Conservation (phyloP, 352 stramenopile genomes). For the Pythium scleroteichum region DNA sequence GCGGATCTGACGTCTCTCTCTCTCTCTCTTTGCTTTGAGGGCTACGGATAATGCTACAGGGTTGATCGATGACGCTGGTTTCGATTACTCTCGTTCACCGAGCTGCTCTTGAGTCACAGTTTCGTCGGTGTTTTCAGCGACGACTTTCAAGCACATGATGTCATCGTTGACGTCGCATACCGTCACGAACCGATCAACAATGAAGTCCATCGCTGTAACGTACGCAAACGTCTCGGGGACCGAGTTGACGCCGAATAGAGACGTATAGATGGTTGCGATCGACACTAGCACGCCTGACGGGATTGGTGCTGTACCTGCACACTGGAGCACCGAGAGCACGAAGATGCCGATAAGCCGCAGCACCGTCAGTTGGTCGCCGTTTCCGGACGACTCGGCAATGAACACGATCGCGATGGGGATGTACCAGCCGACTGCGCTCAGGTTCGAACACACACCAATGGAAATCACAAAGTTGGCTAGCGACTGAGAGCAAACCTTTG, state of each 20-base stretch:
- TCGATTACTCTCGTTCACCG: slow-evolving; percentile 32
- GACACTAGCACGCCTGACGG: slow-evolving; percentile 52
- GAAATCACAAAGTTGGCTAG: slow-evolving; percentile 78
- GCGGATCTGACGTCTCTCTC: slow-evolving; percentile 1
- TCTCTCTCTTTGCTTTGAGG: not conserved
- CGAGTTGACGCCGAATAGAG: slow-evolving; percentile 52
- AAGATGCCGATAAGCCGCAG: slow-evolving; percentile 61
- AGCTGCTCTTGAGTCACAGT: slow-evolving; percentile 64
- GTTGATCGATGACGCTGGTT: not conserved
- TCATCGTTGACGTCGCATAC: slow-evolving; percentile 83
- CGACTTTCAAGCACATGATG: slow-evolving; percentile 76
- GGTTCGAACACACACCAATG: slow-evolving; percentile 68
- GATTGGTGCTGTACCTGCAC: slow-evolving; percentile 54
- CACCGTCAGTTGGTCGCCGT: slow-evolving; percentile 51
- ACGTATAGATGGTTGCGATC: slow-evolving; percentile 70
- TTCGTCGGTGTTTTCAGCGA: slow-evolving; percentile 75
- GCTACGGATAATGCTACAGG: not conserved
- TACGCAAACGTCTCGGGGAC: slow-evolving; percentile 61
- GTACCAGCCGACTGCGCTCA: slow-evolving; percentile 61
- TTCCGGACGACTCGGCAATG: slow-evolving; percentile 62
- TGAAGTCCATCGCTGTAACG: slow-evolving; percentile 68
- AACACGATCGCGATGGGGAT: slow-evolving; percentile 65
- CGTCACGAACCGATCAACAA: slow-evolving; percentile 62
- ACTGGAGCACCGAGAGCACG: slow-evolving; percentile 59
- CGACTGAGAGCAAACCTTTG: slow-evolving; percentile 65